Evolutionary conservation across 148 eudicot species (phyloP), one percentile per base, ranked within the genome.

Genomic region (Euryodendron excelsum): DNA sequence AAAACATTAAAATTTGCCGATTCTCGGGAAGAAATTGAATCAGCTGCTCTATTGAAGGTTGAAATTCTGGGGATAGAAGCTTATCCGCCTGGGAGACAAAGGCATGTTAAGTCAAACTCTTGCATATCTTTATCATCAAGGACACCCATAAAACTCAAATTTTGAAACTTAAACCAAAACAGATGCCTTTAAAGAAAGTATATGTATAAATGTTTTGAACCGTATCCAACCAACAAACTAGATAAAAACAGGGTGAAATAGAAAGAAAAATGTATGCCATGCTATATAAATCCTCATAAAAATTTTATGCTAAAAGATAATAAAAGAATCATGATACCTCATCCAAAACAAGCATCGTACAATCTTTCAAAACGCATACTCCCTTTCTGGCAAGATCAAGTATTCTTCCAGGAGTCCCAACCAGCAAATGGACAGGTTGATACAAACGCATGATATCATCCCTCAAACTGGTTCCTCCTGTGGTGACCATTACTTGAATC

Each of bases 361-460:
- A 91, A 69, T 90, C 88, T 77, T 90, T 89, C 88, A 93, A 83
- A 80, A 84, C 60, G 64, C 98, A 93, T 39, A 91, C 80, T 36
- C 94, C 98, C 84, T 93, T 93, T 72, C 85, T 93, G 7, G 98
- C 72, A 50, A 93, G 91, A 84, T 93, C 98, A 53, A 93, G 80
- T 23, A 91, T 90, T 76, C 96, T 78, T 75, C 98, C 94, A 37
- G 98, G 98, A 78, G 98, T 91, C 80, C 98, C 96, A 30, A 91
- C 96, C 27, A 93, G 89, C 53, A 93, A 82, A 80, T 93, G 98
- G 36, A 93, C 98, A 20, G 96, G 96, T 80, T 90, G 96, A 85
- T 93, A 86, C 84, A 93, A 76, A 50, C 96, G 88, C 96, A 91
- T 90, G 25, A 93, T 93, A 75, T 93, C 98, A 86, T 90, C 96